These are phyloP conservation scores for Colletotrichum orchidophilum DNA, from an alignment of 2,329 filamentous ascomycete species.

Conservation along the genomic window DNA sequence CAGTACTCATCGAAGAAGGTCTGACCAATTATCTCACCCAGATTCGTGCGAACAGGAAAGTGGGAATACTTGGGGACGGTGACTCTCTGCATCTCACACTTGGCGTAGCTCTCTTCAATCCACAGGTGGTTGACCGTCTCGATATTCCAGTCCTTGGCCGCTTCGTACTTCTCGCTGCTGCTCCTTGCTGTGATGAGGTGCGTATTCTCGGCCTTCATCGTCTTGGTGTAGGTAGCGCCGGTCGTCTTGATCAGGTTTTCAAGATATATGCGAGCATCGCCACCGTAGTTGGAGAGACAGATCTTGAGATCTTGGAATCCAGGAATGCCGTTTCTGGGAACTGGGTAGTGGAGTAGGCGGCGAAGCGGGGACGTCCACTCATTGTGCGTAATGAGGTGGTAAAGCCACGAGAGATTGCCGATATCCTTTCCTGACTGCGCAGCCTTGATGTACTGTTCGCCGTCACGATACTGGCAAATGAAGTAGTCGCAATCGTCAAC, in stretches of 20 bases:
- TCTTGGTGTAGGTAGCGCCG: constrained; percentile 92
- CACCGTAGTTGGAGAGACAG: constrained; percentile 95
- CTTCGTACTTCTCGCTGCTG: constrained; percentile 91
- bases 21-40: constrained; percentile 92
- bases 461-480: constrained; percentile 88
- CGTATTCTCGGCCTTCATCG: constrained; percentile 93
- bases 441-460: constrained; percentile 79
- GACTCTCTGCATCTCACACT: constrained; percentile 79
- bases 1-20: constrained; percentile 76
- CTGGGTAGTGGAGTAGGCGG: constrained; percentile 88
- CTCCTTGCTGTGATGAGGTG: constrained; percentile 93
- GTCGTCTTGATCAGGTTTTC: constrained; percentile 89
- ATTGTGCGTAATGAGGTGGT: constrained; percentile 88
- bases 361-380: constrained; percentile 87
- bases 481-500: constrained; percentile 82
- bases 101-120: constrained; percentile 97
- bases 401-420: constrained; percentile 93
- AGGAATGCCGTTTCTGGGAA: constrained; percentile 79
- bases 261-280: constrained; percentile 90
- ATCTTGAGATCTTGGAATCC: constrained; percentile 83
- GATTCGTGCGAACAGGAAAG: constrained; percentile 89
- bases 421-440: constrained; percentile 83
- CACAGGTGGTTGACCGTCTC: constrained; percentile 93
- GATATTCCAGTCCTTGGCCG: constrained; percentile 92
- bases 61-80: constrained; percentile 81